Conservation (phyloP, 345 rosid genomes). For the Aquilaria malaccensis region DNA sequence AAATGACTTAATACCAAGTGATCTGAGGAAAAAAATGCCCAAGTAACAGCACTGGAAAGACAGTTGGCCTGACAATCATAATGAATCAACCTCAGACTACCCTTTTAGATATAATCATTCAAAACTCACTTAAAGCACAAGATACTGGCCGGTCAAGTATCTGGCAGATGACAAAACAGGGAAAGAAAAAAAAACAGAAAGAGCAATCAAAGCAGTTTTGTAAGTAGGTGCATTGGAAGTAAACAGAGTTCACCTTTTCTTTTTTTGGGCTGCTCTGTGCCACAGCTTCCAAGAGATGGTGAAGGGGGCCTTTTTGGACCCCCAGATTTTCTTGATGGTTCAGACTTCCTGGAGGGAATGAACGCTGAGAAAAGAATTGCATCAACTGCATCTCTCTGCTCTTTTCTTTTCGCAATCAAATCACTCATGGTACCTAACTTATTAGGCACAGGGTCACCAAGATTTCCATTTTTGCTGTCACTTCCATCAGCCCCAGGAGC, state of each 20-base stretch:
- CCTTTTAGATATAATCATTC: no score
- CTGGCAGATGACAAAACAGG: no score
- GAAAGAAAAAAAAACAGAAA: no score
- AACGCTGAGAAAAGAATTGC: conserved; percentile 79
- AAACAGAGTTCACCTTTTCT: conserved; percentile 42
- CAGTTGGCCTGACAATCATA: no score
- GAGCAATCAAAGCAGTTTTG: no score
- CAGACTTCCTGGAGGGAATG: conserved; percentile 65
- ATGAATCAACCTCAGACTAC: no score
- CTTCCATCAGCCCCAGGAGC: conserved; percentile 22
- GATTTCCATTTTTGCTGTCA: conserved; percentile 20
- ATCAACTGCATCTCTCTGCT: conserved; percentile 79
- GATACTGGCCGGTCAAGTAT: no score
- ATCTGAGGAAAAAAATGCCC: no score
- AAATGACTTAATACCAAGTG: no score
- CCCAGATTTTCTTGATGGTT: conserved; percentile 22
- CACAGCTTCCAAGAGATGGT: conserved; percentile 33
- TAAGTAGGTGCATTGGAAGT: no score
- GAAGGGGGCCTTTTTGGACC: conserved; percentile 50
- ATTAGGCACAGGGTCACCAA: conserved; percentile 23
- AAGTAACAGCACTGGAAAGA: no score
- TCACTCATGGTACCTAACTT: conserved; percentile 33
- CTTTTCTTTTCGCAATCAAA: conserved; percentile 54
- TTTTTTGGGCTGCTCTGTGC: conserved; percentile 48
- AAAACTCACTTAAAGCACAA: no score